Base-by-base conservation (phyloP, 352 stramenopile species). In the Pythium folliculosum region DNA sequence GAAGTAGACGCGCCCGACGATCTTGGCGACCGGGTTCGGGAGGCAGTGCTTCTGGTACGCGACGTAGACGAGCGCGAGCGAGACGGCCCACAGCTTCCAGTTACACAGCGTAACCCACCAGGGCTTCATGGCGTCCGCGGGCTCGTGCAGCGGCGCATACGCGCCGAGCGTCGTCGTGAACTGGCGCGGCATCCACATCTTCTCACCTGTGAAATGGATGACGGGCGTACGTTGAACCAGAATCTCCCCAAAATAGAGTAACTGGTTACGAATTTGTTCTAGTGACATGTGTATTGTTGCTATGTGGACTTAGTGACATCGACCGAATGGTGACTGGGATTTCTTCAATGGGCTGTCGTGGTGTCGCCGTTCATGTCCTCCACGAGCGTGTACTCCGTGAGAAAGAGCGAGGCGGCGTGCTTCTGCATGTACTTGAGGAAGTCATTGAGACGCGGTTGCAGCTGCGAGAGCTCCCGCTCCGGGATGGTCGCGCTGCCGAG, bases 41-140 rank as follows among this genome's bases (percentile, higher is more conserved):
- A 98, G 77, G 50, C 91, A 71, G 69, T 98, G 92, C 45, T 91
- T 88, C 72, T 98, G 95, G 84, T 97, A 98, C 14, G 96, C 82
- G 22, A 78, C 75, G 70, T 92, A 95, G 45, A 94, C 27, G 21
- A 88, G 60, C 17, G 50, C 55, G 14, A 82, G 62, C 21, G 76
- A 81, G 38, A 78, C 43, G 49, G 60, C 59, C 64, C 60, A 76
- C 7, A 76, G 12, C 21, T 58, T 56, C 70, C 70, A 76, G 65
- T 53, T 63, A 19, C 23, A 58, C 13, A 76, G 58, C 57, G 44
- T 49, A 22, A 52, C 30, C 61, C 68, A 70, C 59, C 58, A 68
- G 19, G 69, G 63, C 69, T 67, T 70, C 62, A 69, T 71, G 22
- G 35, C 30, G 16, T 22, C 43, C 25, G 25, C 27, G 0, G 45